Base-by-base conservation (phyloP, 73 alveolate species). In the Durusdinium trenchii region DNA sequence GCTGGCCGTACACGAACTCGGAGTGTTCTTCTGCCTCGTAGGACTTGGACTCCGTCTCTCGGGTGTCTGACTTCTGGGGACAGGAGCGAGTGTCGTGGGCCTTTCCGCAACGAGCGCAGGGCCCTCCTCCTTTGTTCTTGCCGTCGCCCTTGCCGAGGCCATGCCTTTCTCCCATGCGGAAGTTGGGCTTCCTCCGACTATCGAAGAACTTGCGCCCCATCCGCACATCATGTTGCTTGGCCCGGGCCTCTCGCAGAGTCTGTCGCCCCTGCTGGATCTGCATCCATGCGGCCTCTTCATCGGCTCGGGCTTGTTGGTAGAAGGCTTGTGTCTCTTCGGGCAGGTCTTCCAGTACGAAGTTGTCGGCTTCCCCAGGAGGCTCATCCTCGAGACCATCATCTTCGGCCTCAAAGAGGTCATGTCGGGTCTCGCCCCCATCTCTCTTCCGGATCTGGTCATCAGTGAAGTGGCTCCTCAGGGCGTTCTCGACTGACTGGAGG, bases 181-280 rank as follows among this genome's bases (percentile, higher is more conserved):
- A n/a, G n/a, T n/a, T n/a, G n/a, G n/a, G n/a, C n/a, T n/a, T n/a
- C n/a, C n/a, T n/a, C n/a, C n/a, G n/a, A n/a, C n/a, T n/a, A n/a
- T n/a, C n/a, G 40, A 12, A 67, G 67, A 79, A 79, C 67, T 45
- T 38, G 26, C 90, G 23, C 26, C 90, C 90, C 90, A 79, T 23
- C 26, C 90, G 90, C 40, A 79, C 90, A 9, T 40, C 90, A 20
- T 79, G 50, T 26, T 79, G 90, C 50, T 67, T 40, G 16, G 50
- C 90, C 6, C 90, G 90, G 10, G 90, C 90, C 45, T 79, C 90
- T 42, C 40, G 40, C 47, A 79, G 67, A 20, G 90, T 79, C 40
- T 48, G 90, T 3, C 90, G 90, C 2, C 67, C 90, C n/a, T 79
- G 67, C 30, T 79, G 90, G 61, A 79, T 38, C 90, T 79, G 90